These are phyloP conservation scores for Sarocladiaceae sp. DNA, from an alignment of 2,329 filamentous ascomycete genomes.

Conservation along the genomic window DNA sequence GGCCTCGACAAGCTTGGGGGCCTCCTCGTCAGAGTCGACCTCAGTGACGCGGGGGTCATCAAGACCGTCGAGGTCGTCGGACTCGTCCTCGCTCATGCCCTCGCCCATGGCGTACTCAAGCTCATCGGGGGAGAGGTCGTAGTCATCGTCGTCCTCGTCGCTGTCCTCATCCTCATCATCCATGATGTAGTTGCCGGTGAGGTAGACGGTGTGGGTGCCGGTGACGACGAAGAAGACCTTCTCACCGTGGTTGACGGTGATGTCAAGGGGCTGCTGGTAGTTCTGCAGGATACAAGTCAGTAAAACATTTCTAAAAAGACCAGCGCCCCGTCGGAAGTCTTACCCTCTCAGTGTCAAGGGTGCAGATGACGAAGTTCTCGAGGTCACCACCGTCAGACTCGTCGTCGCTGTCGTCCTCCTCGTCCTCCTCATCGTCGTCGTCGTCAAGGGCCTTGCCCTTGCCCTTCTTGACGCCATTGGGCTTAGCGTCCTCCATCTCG, in stretches of 20 bases:
- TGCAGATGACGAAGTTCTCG: slow-evolving; percentile 92
- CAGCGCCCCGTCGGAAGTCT: slow-evolving; percentile 21
- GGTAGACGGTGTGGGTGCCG: slow-evolving; percentile 82
- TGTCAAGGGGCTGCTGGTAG: slow-evolving; percentile 92
- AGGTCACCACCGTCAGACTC: slow-evolving; percentile 59
- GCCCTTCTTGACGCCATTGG: slow-evolving; percentile 53
- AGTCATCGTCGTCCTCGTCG: slow-evolving; percentile 64
- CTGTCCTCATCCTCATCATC: slow-evolving; percentile 58
- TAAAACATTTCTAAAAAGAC: neutral
- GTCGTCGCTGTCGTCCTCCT: slow-evolving; percentile 53
- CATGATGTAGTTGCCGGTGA: slow-evolving; percentile 95
- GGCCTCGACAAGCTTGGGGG: slow-evolving; percentile 50
- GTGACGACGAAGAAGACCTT: slow-evolving; percentile 86
- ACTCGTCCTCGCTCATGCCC: slow-evolving; percentile 66
- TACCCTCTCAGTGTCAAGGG: slow-evolving; percentile 88
- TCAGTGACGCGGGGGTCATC: slow-evolving; percentile 78
- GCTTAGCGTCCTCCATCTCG: slow-evolving; percentile 59
- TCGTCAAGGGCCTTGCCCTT: slow-evolving; percentile 66
- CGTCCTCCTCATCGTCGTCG: slow-evolving; percentile 45
- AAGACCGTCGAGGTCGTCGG: slow-evolving; percentile 72
- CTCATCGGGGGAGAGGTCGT: slow-evolving; percentile 77
- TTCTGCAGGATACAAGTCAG: slow-evolving; percentile 47
- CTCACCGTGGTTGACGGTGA: slow-evolving; percentile 85
- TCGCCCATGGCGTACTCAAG: slow-evolving; percentile 67
- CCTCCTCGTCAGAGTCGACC: slow-evolving; percentile 71